Evolutionary conservation across 208 protist species (phyloP).

Genomic region (Giardia duodenalis): DNA sequence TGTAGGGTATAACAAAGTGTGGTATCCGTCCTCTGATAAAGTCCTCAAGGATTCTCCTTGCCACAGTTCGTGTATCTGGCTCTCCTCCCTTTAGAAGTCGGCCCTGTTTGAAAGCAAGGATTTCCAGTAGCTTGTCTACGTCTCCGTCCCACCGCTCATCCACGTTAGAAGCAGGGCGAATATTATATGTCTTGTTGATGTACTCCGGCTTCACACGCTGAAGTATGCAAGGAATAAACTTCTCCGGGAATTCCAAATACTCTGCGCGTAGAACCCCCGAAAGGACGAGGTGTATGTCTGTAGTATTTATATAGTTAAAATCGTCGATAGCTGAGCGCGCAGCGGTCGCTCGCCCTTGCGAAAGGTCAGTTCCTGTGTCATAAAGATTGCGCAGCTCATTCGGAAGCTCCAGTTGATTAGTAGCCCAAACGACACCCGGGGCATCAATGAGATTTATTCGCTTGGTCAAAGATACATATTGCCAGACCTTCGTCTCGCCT

Average conservation of each 20-base stretch:
- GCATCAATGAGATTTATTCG: conserved; percentile 98
- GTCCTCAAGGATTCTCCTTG: conserved; percentile 86
- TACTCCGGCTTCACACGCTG: conserved; percentile 78
- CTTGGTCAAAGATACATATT: conserved; percentile 93
- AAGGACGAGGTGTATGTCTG: conserved; percentile 80
- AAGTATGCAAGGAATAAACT: conserved; percentile 76
- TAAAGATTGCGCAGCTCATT: not conserved
- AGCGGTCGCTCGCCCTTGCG: not conserved
- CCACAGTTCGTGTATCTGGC: conserved; percentile 70
- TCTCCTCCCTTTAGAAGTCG: conserved; percentile 77
- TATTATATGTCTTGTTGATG: conserved; percentile 76
- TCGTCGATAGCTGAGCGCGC: not conserved
- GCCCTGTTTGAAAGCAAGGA: conserved; percentile 70
- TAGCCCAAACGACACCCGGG: conserved; percentile 76
- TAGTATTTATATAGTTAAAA: conserved; percentile 10
- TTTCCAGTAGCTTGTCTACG: conserved; percentile 77
- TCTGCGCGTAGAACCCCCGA: conserved; percentile 80
- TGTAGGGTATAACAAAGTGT: conserved; percentile 75
- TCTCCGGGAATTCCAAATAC: conserved; percentile 63
- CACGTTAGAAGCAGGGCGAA: conserved; percentile 46
- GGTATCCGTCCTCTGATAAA: conserved; percentile 83
- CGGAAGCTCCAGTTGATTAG: conserved; percentile 11
- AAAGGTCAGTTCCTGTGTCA: not conserved
- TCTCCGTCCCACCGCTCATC: conserved; percentile 60
- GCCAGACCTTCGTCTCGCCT: conserved; percentile 99